Percentiles rank a stretch among this genome's conserved stretches.
Evolutionary conservation across 2,329 filamentous ascomycete species (phyloP).

Genomic region (Penicillium thymicola): DNA sequence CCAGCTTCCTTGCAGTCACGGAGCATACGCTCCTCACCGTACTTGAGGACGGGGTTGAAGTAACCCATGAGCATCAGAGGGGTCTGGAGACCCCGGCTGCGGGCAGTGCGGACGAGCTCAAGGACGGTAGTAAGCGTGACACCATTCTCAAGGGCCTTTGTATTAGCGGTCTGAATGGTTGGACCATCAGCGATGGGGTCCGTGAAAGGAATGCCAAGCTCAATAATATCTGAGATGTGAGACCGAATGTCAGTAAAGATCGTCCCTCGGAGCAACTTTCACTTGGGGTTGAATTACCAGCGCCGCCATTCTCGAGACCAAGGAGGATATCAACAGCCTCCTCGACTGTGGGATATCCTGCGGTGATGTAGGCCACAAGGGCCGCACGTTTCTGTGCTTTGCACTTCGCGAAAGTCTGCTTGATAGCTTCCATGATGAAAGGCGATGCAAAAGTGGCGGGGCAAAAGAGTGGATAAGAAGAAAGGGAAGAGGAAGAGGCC

Average conservation of each 20-base stretch:
- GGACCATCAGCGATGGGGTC: conserved; percentile 97
- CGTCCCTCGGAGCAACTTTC: neutral
- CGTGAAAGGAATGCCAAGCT: conserved; percentile 93
- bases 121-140: conserved; percentile 78
- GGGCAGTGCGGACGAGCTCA: conserved; percentile 77
- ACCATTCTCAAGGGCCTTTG: conserved; percentile 80
- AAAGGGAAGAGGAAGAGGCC: neutral
- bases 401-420: conserved; percentile 56
- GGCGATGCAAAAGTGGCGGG: conserved; percentile 3
- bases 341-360: conserved; percentile 80
- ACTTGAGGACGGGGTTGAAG: conserved; percentile 93
- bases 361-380: conserved; percentile 93
- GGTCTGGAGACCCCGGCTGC: conserved; percentile 70
- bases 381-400: conserved; percentile 65
- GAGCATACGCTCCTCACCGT: conserved; percentile 87
- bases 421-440: conserved; percentile 51
- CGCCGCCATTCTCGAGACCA: conserved; percentile 86
- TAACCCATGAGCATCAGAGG: conserved; percentile 97
- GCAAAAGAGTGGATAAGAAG: conserved; percentile 4
- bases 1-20: conserved; percentile 79
- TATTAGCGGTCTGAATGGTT: conserved; percentile 94
- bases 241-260: conserved; percentile 6
- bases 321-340: conserved; percentile 81
- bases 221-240: conserved; percentile 71
- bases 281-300: conserved; percentile 56